Evolutionary conservation across 108 stramenopile species (phyloP).

Genomic region (Hondaea fermentalgiana): DNA sequence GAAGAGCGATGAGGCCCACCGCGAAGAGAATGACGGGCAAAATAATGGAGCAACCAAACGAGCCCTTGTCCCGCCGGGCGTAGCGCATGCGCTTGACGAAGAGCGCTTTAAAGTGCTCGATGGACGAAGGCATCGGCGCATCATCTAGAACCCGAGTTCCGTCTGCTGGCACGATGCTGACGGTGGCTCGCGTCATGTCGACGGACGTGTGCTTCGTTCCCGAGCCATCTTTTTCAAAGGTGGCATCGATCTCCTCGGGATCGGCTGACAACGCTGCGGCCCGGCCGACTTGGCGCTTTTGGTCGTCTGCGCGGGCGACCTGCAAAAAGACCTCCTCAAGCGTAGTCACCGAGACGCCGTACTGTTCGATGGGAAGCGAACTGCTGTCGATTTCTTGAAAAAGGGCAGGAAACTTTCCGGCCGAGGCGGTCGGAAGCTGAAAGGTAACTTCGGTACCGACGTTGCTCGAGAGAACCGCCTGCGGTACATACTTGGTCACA

Average conservation of each 20-base stretch:
- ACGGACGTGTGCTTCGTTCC: neutral
- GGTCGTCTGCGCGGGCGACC: constrained; percentile 11
- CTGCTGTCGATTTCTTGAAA: constrained; percentile 37
- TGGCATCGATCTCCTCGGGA: neutral
- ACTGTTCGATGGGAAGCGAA: constrained; percentile 36
- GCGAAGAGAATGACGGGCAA: constrained; percentile 24
- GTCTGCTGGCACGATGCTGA: neutral
- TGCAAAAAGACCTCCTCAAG: constrained; percentile 54
- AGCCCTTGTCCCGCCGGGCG: neutral
- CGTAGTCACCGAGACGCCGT: constrained; percentile 54
- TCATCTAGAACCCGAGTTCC: neutral
- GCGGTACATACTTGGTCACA: constrained; percentile 23
- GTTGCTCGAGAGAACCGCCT: constrained; percentile 28
- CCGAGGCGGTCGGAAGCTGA: constrained; percentile 38
- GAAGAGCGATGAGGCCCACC: neutral
- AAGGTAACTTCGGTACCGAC: constrained; percentile 53
- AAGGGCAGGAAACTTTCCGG: constrained; percentile 28
- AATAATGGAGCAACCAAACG: constrained; percentile 12
- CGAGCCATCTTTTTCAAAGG: neutral
- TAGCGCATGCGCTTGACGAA: constrained; percentile 23
- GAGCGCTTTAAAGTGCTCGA: constrained; percentile 19
- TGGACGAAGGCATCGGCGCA: neutral
- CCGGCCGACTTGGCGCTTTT: neutral
- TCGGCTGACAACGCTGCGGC: neutral
- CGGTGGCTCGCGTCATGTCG: too few relatives aligned